Evolutionary conservation across 2,329 filamentous ascomycete species (phyloP).

Genomic region (Stagonosporopsis vannaccii): DNA sequence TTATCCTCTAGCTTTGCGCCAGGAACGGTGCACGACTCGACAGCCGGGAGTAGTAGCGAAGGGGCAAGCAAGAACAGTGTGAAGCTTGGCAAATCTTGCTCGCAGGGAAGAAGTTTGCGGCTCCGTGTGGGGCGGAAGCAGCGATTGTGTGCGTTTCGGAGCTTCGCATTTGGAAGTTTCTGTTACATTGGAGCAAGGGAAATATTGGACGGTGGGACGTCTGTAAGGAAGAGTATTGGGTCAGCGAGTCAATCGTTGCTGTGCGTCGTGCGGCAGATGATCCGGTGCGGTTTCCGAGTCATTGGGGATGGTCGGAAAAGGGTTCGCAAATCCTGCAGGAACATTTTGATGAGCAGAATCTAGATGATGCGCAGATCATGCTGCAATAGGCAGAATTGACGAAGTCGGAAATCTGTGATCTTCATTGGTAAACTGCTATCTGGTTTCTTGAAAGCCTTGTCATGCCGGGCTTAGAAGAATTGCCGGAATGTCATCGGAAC

Average conservation of each 20-base stretch:
- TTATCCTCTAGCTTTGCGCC: background rate
- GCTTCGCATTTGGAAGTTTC: background rate
- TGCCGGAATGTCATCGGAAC: background rate
- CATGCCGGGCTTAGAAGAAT: background rate
- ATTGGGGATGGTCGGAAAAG: background rate
- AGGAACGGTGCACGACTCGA: background rate
- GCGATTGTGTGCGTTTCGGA: background rate
- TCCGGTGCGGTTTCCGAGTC: background rate
- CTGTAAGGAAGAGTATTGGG: background rate
- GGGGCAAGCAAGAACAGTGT: background rate
- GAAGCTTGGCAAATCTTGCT: background rate
- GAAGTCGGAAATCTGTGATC: background rate
- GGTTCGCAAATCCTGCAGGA: background rate
- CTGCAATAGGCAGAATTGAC: background rate
- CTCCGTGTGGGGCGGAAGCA: constrained; percentile 10
- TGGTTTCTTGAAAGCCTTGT: too few relatives aligned
- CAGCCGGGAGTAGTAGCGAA: background rate
- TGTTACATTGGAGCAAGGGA: background rate
- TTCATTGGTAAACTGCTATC: background rate
- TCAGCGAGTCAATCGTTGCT: background rate
- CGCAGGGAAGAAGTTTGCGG: constrained; percentile 17
- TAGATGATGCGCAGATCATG: background rate
- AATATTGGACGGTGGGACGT: constrained; percentile 1
- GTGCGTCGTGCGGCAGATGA: background rate
- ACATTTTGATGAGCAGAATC: background rate